A percentile compares a stretch with the other conserved stretches of the same genome.
phyloP scores from a whole-genome alignment of 2,329 filamentous ascomycete genomes.

The Rhinocladiella similis region DNA sequence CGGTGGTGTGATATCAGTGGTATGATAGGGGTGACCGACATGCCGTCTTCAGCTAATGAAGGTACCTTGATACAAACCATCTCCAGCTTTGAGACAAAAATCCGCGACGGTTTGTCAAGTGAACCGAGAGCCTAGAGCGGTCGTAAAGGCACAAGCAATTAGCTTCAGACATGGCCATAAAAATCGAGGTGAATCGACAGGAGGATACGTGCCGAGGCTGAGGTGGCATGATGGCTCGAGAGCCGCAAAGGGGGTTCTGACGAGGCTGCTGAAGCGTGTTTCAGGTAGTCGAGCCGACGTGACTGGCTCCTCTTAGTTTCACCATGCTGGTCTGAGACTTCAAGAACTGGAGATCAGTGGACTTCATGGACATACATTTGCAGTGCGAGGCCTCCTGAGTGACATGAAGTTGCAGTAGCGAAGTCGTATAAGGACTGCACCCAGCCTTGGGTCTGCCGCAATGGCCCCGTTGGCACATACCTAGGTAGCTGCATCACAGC shows the following conservation, averaged over 20 bases:
- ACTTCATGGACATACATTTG: too few relatives aligned
- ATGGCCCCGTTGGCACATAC: too few relatives aligned
- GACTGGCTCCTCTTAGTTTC: not conserved
- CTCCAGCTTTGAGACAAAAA: not conserved
- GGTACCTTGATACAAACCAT: not conserved
- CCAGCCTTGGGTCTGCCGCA: too few relatives aligned
- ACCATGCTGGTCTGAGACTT: not conserved
- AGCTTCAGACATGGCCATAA: not conserved
- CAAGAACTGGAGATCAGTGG: not conserved
- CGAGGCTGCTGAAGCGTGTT: not conserved
- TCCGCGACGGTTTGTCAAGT: not conserved
- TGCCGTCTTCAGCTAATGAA: not conserved
- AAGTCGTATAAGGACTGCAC: too few relatives aligned
- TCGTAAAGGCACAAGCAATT: not conserved
- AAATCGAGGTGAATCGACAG: not conserved
- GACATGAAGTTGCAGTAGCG: too few relatives aligned
- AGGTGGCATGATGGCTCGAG: not conserved
- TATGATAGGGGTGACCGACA: not conserved
- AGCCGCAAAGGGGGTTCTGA: not conserved
- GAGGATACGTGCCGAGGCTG: not conserved
- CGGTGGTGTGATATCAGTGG: not conserved
- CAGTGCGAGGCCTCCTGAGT: too few relatives aligned
- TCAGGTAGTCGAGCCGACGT: not conserved
- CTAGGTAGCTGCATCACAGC: too few relatives aligned
- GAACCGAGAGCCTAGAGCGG: not conserved